Base-by-base conservation (phyloP, 129 eudicot species). In the Artemisia annua region DNA sequence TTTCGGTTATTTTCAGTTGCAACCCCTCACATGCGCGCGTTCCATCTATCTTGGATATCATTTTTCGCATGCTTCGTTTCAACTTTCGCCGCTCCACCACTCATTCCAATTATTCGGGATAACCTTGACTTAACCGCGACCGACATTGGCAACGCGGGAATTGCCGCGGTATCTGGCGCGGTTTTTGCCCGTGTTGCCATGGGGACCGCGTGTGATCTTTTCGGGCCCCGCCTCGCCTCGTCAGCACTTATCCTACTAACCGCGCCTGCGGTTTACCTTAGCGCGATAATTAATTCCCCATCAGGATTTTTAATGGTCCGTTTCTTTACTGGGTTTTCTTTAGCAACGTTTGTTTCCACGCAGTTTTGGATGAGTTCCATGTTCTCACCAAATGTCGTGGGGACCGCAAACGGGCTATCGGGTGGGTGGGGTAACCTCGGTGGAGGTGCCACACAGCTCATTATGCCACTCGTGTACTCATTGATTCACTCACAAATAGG, bases 361-460 rank as follows among this genome's bases (percentile, higher is more conserved):
- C 96, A 88, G 16, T 91, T 86, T 79, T 91, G 97, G 97, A 91
- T 86, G 96, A 91, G 97, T 81, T 86, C 96, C 18, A 79, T 91
- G 87, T 88, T 91, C 78, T 77, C 88, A 2, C 50, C 83, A 0
- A 44, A 15, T 0, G 90, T 91, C 0, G 92, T 88, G 11, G 97
- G 92, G 7, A 83, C 88, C 15, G 97, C 92, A 14, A 91, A 91
- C 26, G 97, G 96, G 2, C 60, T 86, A 2, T 78, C 97, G 1
- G 97, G 90, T 30, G 97, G 97, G 39, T 91, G 95, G 97, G 97
- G 95, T 0, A 86, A 91, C 74, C 88, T 91, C 13, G 97, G 97
- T 8, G 95, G 95, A 11, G 97, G 97, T 0, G 95, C 88, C 0
- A 84, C 95, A 0, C 97, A 91, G 66, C 85, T 91, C 0, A 80